phyloP scores from a whole-genome alignment of 805 yeast species.

The Wickerhamiella slavikovae region DNA sequence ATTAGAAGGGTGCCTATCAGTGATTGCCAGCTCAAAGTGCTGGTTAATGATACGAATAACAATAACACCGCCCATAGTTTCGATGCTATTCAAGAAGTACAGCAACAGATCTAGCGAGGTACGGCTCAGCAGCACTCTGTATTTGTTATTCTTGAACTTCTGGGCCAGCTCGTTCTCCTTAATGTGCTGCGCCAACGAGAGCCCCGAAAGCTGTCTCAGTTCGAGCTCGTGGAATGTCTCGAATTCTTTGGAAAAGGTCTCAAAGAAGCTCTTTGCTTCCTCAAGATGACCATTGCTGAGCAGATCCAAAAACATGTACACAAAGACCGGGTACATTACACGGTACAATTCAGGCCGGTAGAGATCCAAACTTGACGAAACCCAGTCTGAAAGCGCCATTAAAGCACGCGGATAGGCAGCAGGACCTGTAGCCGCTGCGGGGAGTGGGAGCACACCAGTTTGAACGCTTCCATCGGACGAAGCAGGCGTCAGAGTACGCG shows the following conservation, averaged over 20 bases:
- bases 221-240: slow-evolving; percentile 59
- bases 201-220: slow-evolving; percentile 45
- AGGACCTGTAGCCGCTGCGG: slow-evolving; percentile 25
- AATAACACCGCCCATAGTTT: slow-evolving; percentile 76
- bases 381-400: slow-evolving; percentile 66
- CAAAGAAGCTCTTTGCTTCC: slow-evolving; percentile 54
- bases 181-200: slow-evolving; percentile 62
- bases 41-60: slow-evolving; percentile 73
- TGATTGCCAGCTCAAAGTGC: slow-evolving; percentile 30
- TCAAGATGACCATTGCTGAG: slow-evolving; percentile 37
- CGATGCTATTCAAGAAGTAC: slow-evolving; percentile 79
- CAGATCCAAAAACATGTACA: slow-evolving; percentile 68
- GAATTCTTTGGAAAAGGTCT: slow-evolving; percentile 55
- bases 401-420: slow-evolving; percentile 64
- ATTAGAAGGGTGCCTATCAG: slow-evolving; percentile 19
- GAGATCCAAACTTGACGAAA: slow-evolving; percentile 73
- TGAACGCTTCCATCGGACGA: slow-evolving; percentile 17
- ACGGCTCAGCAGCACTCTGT: slow-evolving; percentile 53
- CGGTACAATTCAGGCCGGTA: slow-evolving; percentile 73
- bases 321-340: slow-evolving; percentile 77
- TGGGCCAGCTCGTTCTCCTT: slow-evolving; percentile 66
- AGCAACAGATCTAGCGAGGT: slow-evolving; percentile 70
- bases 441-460: slow-evolving; percentile 7
- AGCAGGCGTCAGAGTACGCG: slow-evolving; percentile 14
- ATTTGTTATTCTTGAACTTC: slow-evolving; percentile 52